These are phyloP conservation scores for Bruguiera sexangula DNA, from an alignment of 345 rosid species.

Conservation along the genomic window DNA sequence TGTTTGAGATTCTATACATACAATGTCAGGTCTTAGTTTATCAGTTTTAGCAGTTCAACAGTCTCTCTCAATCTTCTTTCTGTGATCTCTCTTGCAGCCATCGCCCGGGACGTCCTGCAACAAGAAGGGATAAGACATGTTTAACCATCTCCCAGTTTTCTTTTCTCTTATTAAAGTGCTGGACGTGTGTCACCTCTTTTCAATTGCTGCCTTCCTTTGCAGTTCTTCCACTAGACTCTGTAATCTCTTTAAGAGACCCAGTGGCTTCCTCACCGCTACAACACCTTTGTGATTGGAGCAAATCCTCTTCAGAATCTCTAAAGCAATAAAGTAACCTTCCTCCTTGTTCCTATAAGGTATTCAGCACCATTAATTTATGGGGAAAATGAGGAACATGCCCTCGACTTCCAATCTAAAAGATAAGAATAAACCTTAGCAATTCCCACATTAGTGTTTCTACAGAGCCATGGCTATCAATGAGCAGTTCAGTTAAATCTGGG, in stretches of 20 bases:
- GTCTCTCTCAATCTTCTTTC: conserved; percentile 65
- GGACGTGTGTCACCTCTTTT: conserved; percentile 41
- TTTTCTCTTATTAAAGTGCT: not conserved
- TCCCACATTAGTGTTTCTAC: conserved; percentile 61
- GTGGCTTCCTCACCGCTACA: conserved; percentile 45
- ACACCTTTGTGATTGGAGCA: conserved; percentile 48
- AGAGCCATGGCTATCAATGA: conserved; percentile 51
- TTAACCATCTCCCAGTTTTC: not conserved
- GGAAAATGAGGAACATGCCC: not conserved
- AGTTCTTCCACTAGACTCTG: conserved; percentile 67
- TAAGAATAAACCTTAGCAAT: conserved; percentile 54
- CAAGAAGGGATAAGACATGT: not conserved
- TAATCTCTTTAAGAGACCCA: conserved; percentile 64
- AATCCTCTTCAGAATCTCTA: conserved; percentile 65
- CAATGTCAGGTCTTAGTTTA: not conserved
- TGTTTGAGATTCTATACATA: not conserved
- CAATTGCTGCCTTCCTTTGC: conserved; percentile 46
- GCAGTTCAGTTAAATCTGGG: conserved; percentile 56
- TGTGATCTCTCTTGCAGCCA: conserved; percentile 41
- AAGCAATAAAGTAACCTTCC: conserved; percentile 72
- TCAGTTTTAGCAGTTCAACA: conserved; percentile 46
- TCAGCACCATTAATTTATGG: not conserved
- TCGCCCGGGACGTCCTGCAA: conserved; percentile 50
- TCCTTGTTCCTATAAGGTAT: conserved; percentile 77
- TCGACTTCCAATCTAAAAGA: not conserved